phyloP scores from a whole-genome alignment of 768 basidiomycete species.

The Psilocybe sp. region DNA sequence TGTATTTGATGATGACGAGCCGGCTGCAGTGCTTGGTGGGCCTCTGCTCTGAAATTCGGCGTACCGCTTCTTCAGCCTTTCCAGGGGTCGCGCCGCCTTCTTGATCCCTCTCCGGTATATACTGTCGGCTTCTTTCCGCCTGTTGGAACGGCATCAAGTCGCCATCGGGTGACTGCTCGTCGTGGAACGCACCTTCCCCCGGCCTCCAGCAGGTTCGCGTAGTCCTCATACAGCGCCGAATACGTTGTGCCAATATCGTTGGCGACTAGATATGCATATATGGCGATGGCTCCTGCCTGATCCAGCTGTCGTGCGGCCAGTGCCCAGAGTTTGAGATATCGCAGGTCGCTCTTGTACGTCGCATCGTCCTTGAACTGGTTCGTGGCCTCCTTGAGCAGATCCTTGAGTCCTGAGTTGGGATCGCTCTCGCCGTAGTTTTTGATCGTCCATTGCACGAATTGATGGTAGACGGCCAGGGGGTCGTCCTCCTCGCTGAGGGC shows the following conservation, averaged over 20 bases:
- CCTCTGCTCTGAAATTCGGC: conserved; percentile 71
- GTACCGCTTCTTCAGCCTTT: conserved; percentile 79
- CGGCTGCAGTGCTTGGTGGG: conserved; percentile 29
- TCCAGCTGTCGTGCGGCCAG: conserved; percentile 82
- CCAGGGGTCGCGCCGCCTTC: conserved; percentile 77
- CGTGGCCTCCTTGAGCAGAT: conserved; percentile 83
- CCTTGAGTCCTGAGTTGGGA: conserved; percentile 68
- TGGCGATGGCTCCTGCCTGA: conserved; percentile 59
- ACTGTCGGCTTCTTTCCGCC: conserved; percentile 73
- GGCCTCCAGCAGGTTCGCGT: conserved; percentile 75
- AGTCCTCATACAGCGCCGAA: conserved; percentile 87
- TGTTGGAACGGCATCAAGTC: conserved; percentile 25
- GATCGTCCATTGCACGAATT: conserved; percentile 88
- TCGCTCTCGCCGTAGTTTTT: conserved; percentile 74
- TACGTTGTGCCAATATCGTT: conserved; percentile 76
- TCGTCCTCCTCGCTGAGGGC: conserved; percentile 78
- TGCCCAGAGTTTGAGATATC: conserved; percentile 92
- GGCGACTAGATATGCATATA: conserved; percentile 72
- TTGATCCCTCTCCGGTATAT: conserved; percentile 82
- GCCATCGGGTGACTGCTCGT: background rate
- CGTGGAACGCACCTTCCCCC: conserved; percentile 62
- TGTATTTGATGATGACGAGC: conserved; percentile 27
- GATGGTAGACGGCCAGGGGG: conserved; percentile 79
- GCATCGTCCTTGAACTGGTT: conserved; percentile 77
- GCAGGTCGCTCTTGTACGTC: conserved; percentile 82